A percentile compares a stretch with the other conserved stretches of the same genome.
These are phyloP conservation scores for Kluyveromyces sp. DNA, from an alignment of 1,139 yeast species.

Conservation along the genomic window DNA sequence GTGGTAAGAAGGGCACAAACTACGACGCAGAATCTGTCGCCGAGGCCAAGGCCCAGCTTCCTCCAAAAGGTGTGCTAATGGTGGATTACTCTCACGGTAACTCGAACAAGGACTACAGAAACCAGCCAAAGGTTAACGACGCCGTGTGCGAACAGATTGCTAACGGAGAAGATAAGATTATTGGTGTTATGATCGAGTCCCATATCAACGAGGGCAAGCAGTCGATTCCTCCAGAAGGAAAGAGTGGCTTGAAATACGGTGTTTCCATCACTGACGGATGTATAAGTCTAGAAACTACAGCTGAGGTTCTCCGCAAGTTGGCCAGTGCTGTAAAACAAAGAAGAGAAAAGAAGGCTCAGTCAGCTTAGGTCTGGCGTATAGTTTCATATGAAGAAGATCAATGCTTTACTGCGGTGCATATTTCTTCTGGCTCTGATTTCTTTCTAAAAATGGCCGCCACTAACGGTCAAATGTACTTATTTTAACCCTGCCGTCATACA, in stretches of 20 bases:
- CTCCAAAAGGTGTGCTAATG: constrained; percentile 57
- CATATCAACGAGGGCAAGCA: constrained; percentile 91
- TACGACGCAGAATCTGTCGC: constrained; percentile 75
- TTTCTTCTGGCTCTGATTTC: too few relatives aligned
- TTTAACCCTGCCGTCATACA: too few relatives aligned
- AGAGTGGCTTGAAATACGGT: constrained; percentile 78
- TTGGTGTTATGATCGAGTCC: constrained; percentile 96
- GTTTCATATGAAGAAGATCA: too few relatives aligned
- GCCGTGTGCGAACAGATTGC: constrained; percentile 77
- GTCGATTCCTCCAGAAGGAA: constrained; percentile 69
- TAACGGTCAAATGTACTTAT: too few relatives aligned
- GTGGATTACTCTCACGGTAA: constrained; percentile 97
- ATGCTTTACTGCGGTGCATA: background rate
- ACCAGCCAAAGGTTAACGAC: constrained; percentile 83
- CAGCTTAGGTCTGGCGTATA: background rate
- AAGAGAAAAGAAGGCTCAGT: constrained; percentile 40
- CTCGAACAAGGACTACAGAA: constrained; percentile 86
- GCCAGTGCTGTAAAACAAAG: constrained; percentile 78
- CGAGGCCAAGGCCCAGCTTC: constrained; percentile 62
- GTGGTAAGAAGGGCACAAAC: constrained; percentile 91
- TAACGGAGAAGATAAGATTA: constrained; percentile 67
- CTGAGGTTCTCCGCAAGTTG: constrained; percentile 64
- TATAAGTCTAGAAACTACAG: constrained; percentile 89
- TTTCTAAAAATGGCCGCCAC: too few relatives aligned
- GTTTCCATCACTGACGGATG: constrained; percentile 96